A percentile compares a stretch with the other conserved stretches of the same genome.
phyloP scores from a whole-genome alignment of 805 yeast species.

The Lachancea quebecensis region DNA sequence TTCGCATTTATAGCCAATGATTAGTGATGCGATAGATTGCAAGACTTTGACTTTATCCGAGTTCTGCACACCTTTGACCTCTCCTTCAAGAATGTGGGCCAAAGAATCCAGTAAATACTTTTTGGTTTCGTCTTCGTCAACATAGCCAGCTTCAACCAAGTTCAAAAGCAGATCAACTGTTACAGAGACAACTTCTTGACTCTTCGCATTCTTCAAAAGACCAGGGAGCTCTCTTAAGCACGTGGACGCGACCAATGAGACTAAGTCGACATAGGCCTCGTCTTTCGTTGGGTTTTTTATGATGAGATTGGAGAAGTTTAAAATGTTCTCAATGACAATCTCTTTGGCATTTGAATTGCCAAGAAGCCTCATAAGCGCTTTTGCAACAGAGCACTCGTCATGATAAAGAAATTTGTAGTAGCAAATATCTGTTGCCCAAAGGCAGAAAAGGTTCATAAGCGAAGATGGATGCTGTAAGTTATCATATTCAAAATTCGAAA shows the following conservation, averaged over 20 bases:
- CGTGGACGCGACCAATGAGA: slow-evolving; percentile 52
- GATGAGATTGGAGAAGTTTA: slow-evolving; percentile 47
- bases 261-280: slow-evolving; percentile 42
- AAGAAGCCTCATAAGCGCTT: slow-evolving; percentile 50
- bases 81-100: slow-evolving; percentile 53
- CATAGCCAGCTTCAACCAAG: slow-evolving; percentile 51
- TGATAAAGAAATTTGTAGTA: slow-evolving; percentile 46
- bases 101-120: slow-evolving; percentile 49
- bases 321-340: slow-evolving; percentile 47
- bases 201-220: slow-evolving; percentile 35
- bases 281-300: slow-evolving; percentile 36
- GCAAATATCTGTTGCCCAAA: slow-evolving; percentile 45
- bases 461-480: slow-evolving; percentile 82
- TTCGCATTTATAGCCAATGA: slow-evolving; percentile 46
- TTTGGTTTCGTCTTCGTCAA: slow-evolving; percentile 49
- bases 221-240: slow-evolving; percentile 46
- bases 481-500: slow-evolving; percentile 61
- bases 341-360: slow-evolving; percentile 56
- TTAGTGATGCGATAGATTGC: slow-evolving; percentile 47
- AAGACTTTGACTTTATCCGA: slow-evolving; percentile 52
- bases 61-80: slow-evolving; percentile 43
- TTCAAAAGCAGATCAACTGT: slow-evolving; percentile 45
- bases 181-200: slow-evolving; percentile 42
- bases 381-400: slow-evolving; percentile 49
- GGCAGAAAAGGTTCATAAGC: slow-evolving; percentile 54